Evolutionary conservation across 306 rosid genomes (phyloP).

Genomic region (Vigna radiata): DNA sequence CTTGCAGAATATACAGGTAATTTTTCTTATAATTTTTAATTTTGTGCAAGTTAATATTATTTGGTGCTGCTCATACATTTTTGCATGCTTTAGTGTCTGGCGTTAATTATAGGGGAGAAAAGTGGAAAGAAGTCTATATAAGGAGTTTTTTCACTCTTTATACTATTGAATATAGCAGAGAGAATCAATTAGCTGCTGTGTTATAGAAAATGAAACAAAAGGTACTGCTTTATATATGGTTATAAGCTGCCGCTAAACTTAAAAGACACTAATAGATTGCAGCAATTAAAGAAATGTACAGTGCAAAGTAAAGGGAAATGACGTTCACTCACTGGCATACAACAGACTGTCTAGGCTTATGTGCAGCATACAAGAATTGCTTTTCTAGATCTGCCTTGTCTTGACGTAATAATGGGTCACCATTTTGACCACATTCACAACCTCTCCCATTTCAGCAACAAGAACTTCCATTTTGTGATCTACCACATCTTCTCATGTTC

Average conservation of each 20-base stretch:
- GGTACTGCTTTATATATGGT: background rate
- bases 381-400: background rate
- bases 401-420: background rate
- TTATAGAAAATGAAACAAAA: background rate
- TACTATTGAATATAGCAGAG: background rate
- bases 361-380: background rate
- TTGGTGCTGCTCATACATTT: background rate
- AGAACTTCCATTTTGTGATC: background rate
- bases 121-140: background rate
- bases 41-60: slow-evolving; percentile 28
- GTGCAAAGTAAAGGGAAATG: background rate
- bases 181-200: background rate
- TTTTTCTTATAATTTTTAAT: slow-evolving; percentile 37
- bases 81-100: slow-evolving; percentile 3
- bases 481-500: background rate
- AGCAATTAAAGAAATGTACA: background rate
- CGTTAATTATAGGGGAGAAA: background rate
- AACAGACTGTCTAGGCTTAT: background rate
- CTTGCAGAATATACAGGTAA: slow-evolving; percentile 88
- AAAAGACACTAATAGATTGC: background rate
- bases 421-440: background rate
- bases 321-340: background rate
- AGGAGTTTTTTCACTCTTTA: background rate
- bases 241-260: background rate
- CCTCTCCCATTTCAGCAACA: background rate